phyloP scores from a whole-genome alignment of 1,284 basidiomycete genomes.

The Testicularia cyperi region DNA sequence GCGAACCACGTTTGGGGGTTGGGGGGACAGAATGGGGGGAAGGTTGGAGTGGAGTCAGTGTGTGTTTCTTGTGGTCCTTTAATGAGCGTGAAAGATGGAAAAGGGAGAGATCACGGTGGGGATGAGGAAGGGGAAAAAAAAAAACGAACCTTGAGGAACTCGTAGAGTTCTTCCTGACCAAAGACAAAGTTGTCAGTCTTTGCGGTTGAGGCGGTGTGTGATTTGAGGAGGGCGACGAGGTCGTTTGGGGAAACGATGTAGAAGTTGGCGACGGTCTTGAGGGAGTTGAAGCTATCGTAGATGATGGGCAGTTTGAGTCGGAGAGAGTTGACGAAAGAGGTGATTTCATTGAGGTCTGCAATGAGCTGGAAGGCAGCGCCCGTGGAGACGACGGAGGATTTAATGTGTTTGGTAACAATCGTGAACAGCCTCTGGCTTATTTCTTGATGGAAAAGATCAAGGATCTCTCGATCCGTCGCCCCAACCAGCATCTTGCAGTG shows the following conservation, averaged over 20 bases:
- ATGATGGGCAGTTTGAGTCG: constrained; percentile 66
- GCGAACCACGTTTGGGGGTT: no score
- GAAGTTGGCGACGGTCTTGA: constrained; percentile 95
- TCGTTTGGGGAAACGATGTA: constrained; percentile 75
- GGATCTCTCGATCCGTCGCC: constrained; percentile 89
- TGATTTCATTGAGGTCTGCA: constrained; percentile 89
- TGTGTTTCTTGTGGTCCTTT: no score
- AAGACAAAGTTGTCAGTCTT: constrained; percentile 17
- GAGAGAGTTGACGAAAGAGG: constrained; percentile 72
- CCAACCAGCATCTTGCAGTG: constrained; percentile 89
- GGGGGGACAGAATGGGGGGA: no score
- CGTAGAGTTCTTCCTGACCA: constrained; percentile 70
- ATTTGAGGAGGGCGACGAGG: constrained; percentile 63
- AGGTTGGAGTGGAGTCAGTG: no score
- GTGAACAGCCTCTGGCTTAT: constrained; percentile 85
- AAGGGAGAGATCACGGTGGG: no score
- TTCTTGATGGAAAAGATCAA: constrained; percentile 97
- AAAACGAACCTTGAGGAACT: constrained; percentile 31
- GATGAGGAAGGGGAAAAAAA: no score
- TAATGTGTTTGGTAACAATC: constrained; percentile 93
- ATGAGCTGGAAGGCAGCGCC: constrained; percentile 93
- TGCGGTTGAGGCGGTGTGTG: no score
- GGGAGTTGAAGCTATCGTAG: constrained; percentile 81
- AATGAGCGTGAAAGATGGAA: no score
- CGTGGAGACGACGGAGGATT: constrained; percentile 90